These are phyloP conservation scores for Elongisporangium prolatum DNA, from an alignment of 352 stramenopile species.

Conservation along the genomic window DNA sequence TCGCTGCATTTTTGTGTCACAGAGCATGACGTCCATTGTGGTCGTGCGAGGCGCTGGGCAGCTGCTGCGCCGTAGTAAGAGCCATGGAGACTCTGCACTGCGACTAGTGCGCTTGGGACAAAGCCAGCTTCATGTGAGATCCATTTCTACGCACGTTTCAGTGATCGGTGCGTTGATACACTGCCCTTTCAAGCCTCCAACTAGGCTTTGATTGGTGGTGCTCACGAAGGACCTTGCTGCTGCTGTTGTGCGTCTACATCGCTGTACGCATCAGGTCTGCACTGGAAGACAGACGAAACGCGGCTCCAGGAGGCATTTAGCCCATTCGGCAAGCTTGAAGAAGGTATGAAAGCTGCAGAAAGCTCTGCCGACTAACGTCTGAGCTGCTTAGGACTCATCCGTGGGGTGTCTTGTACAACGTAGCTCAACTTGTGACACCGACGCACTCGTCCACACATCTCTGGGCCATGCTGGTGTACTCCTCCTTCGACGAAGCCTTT, in stretches of 20 bases:
- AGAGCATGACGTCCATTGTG: neutral
- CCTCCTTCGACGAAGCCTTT: slow-evolving; percentile 65
- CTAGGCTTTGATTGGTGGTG: neutral
- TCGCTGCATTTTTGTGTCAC: slow-evolving; percentile 3
- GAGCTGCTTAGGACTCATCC: neutral
- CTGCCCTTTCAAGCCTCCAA: slow-evolving; percentile 4
- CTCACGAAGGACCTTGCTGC: slow-evolving; percentile 4
- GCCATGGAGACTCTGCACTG: slow-evolving; percentile 11
- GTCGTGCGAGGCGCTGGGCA: neutral
- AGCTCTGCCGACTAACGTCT: too few species aligned
- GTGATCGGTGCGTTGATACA: slow-evolving; percentile 36
- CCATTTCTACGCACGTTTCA: slow-evolving; percentile 45
- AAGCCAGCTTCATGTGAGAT: slow-evolving; percentile 11
- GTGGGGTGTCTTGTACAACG: neutral
- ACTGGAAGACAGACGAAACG: slow-evolving; percentile 82
- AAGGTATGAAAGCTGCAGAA: slow-evolving; percentile 19
- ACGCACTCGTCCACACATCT: slow-evolving; percentile 58
- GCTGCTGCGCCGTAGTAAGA: slow-evolving; percentile 16
- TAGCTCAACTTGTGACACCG: slow-evolving; percentile 44
- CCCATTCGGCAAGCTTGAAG: slow-evolving; percentile 46
- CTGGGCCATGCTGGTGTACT: slow-evolving; percentile 59
- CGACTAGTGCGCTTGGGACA: slow-evolving; percentile 5
- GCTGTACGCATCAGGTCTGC: slow-evolving; percentile 32
- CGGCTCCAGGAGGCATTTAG: slow-evolving; percentile 55
- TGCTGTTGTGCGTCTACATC: neutral